Evolutionary conservation across 495 filamentous ascomycete genomes (phyloP), one percentile per base, ranked within the genome.

Genomic region (Bacidia rubella): DNA sequence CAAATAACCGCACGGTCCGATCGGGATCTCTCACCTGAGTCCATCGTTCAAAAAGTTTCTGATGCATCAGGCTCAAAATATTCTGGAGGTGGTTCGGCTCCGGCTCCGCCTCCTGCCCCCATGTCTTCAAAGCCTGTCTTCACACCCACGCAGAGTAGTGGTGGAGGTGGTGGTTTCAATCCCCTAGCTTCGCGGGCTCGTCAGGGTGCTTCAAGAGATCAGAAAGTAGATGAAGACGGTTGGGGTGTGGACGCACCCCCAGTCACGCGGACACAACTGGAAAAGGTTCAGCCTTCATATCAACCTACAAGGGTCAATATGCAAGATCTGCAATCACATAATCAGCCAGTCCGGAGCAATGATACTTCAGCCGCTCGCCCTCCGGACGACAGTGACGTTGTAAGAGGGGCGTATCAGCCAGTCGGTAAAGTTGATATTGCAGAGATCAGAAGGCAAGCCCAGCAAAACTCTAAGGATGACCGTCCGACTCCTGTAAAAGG

Each of bases 11-110:
- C 92, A 47, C 84, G 92, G 44, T 90, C 90, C 50, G 87, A 96
- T 51, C 72, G 76, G 42, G 89, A 99, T 60, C 74, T 99, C 49
- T 82, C 80, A 2, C 87, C 88, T 3, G 87, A 94, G 58, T 74
- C 74, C 27, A 97, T 99, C 48, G 69, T 97, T 7, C 82, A 93
- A 54, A 95, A 94, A 64, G 85, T 97, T n/a, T 82, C 88, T 43
- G 92, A 97, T 72, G 82, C 93, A 15, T 97, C 93, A 32, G 93
- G 92, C 26, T 79, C 93, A 38, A 99, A 94, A 60, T 99, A 97
- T 64, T 77, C 78, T 1, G 79, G 76, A 23, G 72, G 75, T 27
- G 70, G 76, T 23, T 58, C 71, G 21, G 62, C 61, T 11, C 47
- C 72, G n/a, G 64, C 70, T 27, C 73, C 72, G 15, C 72, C 78